Conservation (phyloP, 805 yeast genomes). For the Cyberlindnera subsufficiens region DNA sequence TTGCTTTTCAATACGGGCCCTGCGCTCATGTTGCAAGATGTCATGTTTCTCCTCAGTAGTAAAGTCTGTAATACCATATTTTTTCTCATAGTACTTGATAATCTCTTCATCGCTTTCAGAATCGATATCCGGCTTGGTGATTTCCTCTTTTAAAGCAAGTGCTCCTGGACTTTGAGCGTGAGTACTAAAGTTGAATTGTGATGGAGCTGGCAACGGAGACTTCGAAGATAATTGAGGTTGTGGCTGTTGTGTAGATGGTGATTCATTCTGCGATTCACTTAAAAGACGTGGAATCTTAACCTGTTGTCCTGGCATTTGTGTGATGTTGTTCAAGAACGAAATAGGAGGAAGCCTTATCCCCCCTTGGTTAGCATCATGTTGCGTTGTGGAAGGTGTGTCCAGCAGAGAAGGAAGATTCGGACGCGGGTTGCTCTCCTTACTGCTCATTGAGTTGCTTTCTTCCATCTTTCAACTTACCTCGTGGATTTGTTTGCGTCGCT, state of each 20-base stretch:
- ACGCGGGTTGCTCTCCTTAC: slow-evolving; percentile 8
- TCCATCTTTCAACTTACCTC: neutral
- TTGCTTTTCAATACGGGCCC: slow-evolving; percentile 22
- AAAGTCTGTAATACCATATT: slow-evolving; percentile 22
- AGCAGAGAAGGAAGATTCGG: slow-evolving; percentile 13
- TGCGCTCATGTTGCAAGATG: slow-evolving; percentile 24
- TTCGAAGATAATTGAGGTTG: neutral
- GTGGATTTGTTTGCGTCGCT: neutral
- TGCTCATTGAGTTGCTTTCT: neutral
- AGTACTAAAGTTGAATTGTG: too few relatives aligned
- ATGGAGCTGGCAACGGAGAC: too few relatives aligned
- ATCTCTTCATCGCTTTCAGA: slow-evolving; percentile 23
- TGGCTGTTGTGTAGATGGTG: neutral
- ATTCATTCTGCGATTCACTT: slow-evolving; percentile 2
- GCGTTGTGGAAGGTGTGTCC: slow-evolving; percentile 5
- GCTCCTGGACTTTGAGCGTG: neutral
- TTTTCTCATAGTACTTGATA: slow-evolving; percentile 22
- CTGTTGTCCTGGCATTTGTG: slow-evolving; percentile 3
- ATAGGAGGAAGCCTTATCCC: slow-evolving; percentile 34
- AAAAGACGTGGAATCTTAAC: slow-evolving; percentile 8
- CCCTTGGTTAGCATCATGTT: neutral
- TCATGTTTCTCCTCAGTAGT: slow-evolving; percentile 25
- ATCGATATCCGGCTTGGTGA: slow-evolving; percentile 21
- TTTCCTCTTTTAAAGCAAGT: slow-evolving; percentile 14
- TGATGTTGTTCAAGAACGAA: slow-evolving; percentile 24